These are phyloP conservation scores for Colletotrichum sidae DNA, from an alignment of 2,329 filamentous ascomycete species.

Conservation along the genomic window DNA sequence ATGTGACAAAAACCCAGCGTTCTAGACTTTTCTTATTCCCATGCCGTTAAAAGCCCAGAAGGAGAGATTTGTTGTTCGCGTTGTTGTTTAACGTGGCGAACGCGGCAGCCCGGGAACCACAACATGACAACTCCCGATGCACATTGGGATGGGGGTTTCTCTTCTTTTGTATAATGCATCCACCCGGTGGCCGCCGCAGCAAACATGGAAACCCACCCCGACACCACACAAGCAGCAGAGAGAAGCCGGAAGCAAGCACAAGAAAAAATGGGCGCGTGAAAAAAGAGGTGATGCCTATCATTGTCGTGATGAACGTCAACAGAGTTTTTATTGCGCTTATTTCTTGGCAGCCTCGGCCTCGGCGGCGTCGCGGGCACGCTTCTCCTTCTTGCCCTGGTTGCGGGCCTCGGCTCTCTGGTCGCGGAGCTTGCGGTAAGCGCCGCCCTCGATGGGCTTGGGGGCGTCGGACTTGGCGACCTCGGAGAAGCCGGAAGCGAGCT, in stretches of 20 bases:
- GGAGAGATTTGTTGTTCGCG: background rate
- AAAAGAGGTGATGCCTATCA: too few relatives aligned
- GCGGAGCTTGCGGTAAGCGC: conserved; percentile 89
- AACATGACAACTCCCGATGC: conserved; percentile 35
- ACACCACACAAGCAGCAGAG: conserved; percentile 36
- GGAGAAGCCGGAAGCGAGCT: conserved; percentile 72
- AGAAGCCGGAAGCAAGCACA: conserved; percentile 22
- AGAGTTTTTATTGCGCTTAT: conserved; percentile 62
- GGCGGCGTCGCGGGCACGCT: conserved; percentile 90
- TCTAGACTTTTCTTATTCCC: conserved; percentile 30
- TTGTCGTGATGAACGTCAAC: conserved; percentile 6
- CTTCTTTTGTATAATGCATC: too few relatives aligned
- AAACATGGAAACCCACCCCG: conserved; percentile 28
- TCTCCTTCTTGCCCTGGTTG: conserved; percentile 86
- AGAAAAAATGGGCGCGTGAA: conserved; percentile 5
- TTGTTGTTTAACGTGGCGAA: conserved; percentile 37
- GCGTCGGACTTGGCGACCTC: conserved; percentile 87
- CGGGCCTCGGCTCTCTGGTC: conserved; percentile 86
- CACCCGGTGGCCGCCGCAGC: conserved; percentile 32
- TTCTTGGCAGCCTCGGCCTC: conserved; percentile 89
- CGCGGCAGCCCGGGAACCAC: conserved; percentile 34
- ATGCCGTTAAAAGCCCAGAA: conserved; percentile 20
- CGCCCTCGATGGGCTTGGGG: conserved; percentile 80
- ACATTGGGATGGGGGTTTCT: conserved; percentile 1
- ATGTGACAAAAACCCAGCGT: conserved; percentile 24